Base-by-base conservation (phyloP, 2,329 filamentous ascomycete genomes). In the Aureobasidium namibiae region DNA sequence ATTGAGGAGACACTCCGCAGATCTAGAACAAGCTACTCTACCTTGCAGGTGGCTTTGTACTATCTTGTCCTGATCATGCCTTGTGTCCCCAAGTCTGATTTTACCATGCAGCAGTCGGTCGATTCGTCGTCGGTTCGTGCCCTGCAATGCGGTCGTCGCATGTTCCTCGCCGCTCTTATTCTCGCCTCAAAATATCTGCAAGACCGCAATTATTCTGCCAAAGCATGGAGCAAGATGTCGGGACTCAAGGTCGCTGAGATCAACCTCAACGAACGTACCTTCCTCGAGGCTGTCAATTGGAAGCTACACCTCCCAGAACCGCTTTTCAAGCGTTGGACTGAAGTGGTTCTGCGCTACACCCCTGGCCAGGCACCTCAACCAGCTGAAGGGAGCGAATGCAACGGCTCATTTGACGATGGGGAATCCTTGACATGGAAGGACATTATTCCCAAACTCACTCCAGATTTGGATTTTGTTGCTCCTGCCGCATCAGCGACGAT, bases 171-270 rank as follows among this genome's bases (percentile, higher is more conserved):
- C 11, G 92, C 92, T 49, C 80, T 99, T 62, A 97, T 99, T 65
- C 80, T 99, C 60, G 94, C 94, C 1, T 97, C 94, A 36, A 99
- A 99, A 78, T 99, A 97, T 72, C 79, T 99, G 48, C 94, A 99
- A 74, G 94, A 99, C 72, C 87, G 92, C 66, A 99, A 97, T 76
- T 99, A 95, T 75, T 97, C 94, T 14, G 91, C 94, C 50, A 87
- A 92, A 59, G 94, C 94, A 42, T 99, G 94, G 94, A 97, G 92
- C 74, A 97, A 96, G 79, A 99, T 99, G 67, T 97, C 94, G 18
- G 94, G 94, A n/a, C 80, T 99, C 60, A 90, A 89, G 71, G 92
- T 91, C 3, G 79, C 83, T 60, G 94, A 99, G 75, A 97, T 99
- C 74, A 97, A 97, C 75, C 88, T 91, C 69, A 97, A 97, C 72